Conservation (phyloP, 2,329 filamentous ascomycete genomes). For the Lasiodiplodia sp. region DNA sequence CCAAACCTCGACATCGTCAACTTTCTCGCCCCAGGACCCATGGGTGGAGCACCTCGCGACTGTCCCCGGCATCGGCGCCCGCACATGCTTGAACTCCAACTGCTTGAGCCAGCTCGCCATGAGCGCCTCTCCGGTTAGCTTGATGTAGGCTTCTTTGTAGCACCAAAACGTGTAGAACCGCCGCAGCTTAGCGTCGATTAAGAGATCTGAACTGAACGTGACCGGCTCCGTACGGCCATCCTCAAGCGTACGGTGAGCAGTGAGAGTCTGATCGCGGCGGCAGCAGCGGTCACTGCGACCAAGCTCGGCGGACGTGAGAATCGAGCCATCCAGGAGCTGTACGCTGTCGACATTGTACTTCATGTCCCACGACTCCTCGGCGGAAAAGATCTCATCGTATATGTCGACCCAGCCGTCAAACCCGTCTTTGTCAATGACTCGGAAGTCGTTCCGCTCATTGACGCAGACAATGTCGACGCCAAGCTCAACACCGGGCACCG, state of each 20-base stretch:
- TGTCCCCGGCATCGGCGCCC: conserved; percentile 59
- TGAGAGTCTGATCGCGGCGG: conserved; percentile 47
- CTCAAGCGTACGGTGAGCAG: conserved; percentile 42
- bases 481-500: conserved; percentile 56
- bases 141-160: conserved; percentile 81
- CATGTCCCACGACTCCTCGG: conserved; percentile 68
- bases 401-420: conserved; percentile 74
- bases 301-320: conserved; percentile 48
- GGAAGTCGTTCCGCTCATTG: conserved; percentile 71
- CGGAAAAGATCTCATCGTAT: conserved; percentile 73
- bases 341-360: conserved; percentile 52
- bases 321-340: conserved; percentile 53
- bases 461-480: conserved; percentile 81
- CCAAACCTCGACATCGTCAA: conserved; percentile 59
- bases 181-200: conserved; percentile 69
- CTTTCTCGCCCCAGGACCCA: conserved; percentile 55
- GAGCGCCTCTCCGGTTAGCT: conserved; percentile 81
- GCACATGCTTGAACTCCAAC: conserved; percentile 72
- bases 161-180: conserved; percentile 82
- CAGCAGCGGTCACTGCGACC: conserved; percentile 54
- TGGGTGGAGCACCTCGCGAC: conserved; percentile 52
- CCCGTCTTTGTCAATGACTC: conserved; percentile 65
- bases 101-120: conserved; percentile 75
- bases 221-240: conserved; percentile 42
- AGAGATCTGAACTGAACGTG: conserved; percentile 50